A percentile compares a stretch with the other conserved stretches of the same genome.
Conservation (phyloP, 106 monocot species). For the Acanthochlamys bracteata region DNA sequence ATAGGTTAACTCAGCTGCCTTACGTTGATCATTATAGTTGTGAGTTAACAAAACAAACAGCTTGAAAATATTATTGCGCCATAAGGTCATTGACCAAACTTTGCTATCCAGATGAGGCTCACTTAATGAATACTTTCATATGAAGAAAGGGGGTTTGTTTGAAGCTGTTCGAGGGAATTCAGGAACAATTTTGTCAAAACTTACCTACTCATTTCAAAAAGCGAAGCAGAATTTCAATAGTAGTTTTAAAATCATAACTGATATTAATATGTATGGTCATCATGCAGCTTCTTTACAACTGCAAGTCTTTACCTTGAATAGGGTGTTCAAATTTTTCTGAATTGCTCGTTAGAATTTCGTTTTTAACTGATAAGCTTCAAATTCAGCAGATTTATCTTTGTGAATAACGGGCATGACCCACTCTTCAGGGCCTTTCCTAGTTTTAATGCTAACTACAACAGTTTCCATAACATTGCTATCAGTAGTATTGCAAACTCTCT, state of each 20-base stretch:
- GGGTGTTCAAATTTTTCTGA: slow-evolving; percentile 64
- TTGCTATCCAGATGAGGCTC: too few species aligned
- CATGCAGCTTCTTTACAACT: too few species aligned
- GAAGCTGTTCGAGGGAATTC: slow-evolving; percentile 70
- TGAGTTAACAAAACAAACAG: too few species aligned
- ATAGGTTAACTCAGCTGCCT: too few species aligned
- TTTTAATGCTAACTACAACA: slow-evolving; percentile 58
- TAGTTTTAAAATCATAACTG: too few species aligned
- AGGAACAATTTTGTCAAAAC: slow-evolving; percentile 41
- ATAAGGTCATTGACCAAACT: too few species aligned
- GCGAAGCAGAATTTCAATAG: too few species aligned
- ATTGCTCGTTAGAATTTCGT: slow-evolving; percentile 63
- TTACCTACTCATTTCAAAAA: slow-evolving; percentile 29
- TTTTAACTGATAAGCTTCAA: slow-evolving; percentile 32
- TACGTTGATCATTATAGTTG: too few species aligned
- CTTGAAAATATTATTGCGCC: too few species aligned
- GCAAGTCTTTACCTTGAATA: slow-evolving; percentile 59
- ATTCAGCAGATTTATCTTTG: slow-evolving; percentile 26
- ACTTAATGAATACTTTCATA: too few species aligned
- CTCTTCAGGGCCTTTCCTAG: slow-evolving; percentile 61
- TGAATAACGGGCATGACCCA: slow-evolving; percentile 57
- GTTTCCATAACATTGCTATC: slow-evolving; percentile 79
- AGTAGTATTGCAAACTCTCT: slow-evolving; percentile 81
- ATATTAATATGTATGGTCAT: too few species aligned
- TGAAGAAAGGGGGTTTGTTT: slow-evolving; percentile 37